phyloP scores from a whole-genome alignment of 208 protist species.

The Vickermania ingenoplastis region DNA sequence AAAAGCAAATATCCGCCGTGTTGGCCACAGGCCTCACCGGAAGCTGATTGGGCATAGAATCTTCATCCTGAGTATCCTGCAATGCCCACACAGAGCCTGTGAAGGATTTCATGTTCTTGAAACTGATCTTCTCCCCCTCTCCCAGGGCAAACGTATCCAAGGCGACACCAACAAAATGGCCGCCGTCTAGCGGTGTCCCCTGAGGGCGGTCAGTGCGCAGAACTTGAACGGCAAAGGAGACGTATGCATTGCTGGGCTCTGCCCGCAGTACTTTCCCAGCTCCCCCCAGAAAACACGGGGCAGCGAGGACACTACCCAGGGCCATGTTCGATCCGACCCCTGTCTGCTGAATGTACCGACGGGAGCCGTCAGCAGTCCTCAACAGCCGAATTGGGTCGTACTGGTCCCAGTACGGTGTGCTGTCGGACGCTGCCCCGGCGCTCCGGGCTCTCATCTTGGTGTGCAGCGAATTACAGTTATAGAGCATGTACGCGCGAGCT shows the following conservation, averaged over 20 bases:
- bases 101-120: conserved; percentile 35
- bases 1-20: conserved; percentile 31
- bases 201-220: conserved; percentile 38
- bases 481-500: too few species aligned
- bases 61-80: conserved; percentile 80
- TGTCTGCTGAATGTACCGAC: not conserved
- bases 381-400: not conserved
- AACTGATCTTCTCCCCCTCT: conserved; percentile 23
- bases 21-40: conserved; percentile 35
- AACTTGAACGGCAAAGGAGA: conserved; percentile 63
- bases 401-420: not conserved
- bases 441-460: too few species aligned
- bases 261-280: not conserved
- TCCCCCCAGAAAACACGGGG: conserved; percentile 29
- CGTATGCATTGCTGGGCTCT: not conserved
- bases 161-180: conserved; percentile 82
- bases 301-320: conserved; percentile 58
- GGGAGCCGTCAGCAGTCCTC: not conserved
- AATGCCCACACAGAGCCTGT: conserved; percentile 63
- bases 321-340: conserved; percentile 47
- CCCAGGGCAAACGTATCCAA: conserved; percentile 35
- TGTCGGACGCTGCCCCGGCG: too few species aligned
- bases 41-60: conserved; percentile 72
- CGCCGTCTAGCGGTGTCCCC: conserved; percentile 64
- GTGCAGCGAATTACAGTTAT: too few species aligned